These are phyloP conservation scores for Hypomontagnella submonticulosa DNA, from an alignment of 495 filamentous ascomycete genomes.

Conservation along the genomic window DNA sequence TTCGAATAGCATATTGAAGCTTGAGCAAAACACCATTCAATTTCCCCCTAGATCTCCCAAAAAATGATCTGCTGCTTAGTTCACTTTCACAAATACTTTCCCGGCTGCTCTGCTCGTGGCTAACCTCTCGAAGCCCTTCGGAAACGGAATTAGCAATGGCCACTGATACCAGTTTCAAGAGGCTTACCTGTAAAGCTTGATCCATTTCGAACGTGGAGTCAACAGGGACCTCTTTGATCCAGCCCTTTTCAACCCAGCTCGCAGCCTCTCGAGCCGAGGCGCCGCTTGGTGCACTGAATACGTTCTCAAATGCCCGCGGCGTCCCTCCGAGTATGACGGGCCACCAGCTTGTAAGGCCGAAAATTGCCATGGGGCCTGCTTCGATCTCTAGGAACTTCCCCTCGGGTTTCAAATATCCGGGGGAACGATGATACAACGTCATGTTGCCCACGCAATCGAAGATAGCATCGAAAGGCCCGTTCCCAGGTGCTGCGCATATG, in stretches of 20 bases:
- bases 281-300: conserved; percentile 31
- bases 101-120: conserved; percentile 30
- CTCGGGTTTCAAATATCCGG: no score
- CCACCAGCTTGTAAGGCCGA: not conserved
- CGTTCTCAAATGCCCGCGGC: conserved; percentile 16
- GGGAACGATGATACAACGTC: no score
- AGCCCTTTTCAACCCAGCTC: conserved; percentile 25
- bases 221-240: conserved; percentile 28
- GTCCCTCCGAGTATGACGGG: conserved; percentile 30
- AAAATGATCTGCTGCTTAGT: conserved; percentile 1
- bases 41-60: no score
- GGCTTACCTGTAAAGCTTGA: conserved; percentile 23
- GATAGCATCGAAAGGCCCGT: no score
- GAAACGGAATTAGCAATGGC: not conserved
- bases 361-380: no score
- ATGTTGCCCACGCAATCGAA: no score
- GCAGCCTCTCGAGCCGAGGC: conserved; percentile 27
- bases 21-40: no score
- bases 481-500: not conserved
- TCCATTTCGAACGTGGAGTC: conserved; percentile 30
- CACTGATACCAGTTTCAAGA: not conserved
- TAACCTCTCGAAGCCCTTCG: conserved; percentile 33
- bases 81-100: conserved; percentile 34
- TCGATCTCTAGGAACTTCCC: no score
- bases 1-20: no score